Evolutionary conservation across 192 early-diverging fungal species (phyloP), one percentile per base, ranked within the genome.

Genomic region (Rhizophlyctis rosea): DNA sequence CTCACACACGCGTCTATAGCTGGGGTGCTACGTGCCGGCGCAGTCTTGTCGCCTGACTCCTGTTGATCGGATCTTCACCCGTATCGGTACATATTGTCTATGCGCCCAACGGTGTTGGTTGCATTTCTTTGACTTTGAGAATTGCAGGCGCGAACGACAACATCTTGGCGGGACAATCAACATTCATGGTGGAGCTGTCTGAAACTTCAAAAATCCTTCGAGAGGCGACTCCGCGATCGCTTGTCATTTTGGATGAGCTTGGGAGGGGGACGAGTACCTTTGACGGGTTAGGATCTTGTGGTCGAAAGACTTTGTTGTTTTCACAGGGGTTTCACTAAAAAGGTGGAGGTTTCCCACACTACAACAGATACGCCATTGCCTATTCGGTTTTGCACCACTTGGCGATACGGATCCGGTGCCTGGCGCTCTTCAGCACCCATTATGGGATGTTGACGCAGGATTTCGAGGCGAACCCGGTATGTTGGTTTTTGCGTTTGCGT

Each of bases 171-270:
- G 96, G 95, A 3, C 90, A 95, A 47, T 94, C 91, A 16, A 99
- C 98, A 3, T 98, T 99, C 68, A 96, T 97, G 93, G 76, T 81
- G 0, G 98, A 99, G 69, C 80, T 98, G 57, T 78, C 85, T 18
- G 98, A 99, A 74, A 98, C 98, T 0, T 87, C 90, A 31, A 90
- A 86, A 50, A 97, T 99, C 61, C 65, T 99, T 52, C 79, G 86
- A 32, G 89, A 98, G 65, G 95, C 98, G 0, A 95, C 95, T 3
- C 87, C 87, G 1, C 78, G 81, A 0, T 95, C 92, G 5, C 83
- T 98, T 60, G 95, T 97, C 3, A 94, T 98, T 61, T 71, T 99
- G 47, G 98, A 99, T 73, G 95, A 99, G 79, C 83, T 99, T 28
- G 98, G 98, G 57, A 84, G 98, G 33, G 98, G 95, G 3, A 99